phyloP scores from a whole-genome alignment of 345 rosid genomes.

The Clausena lansium region DNA sequence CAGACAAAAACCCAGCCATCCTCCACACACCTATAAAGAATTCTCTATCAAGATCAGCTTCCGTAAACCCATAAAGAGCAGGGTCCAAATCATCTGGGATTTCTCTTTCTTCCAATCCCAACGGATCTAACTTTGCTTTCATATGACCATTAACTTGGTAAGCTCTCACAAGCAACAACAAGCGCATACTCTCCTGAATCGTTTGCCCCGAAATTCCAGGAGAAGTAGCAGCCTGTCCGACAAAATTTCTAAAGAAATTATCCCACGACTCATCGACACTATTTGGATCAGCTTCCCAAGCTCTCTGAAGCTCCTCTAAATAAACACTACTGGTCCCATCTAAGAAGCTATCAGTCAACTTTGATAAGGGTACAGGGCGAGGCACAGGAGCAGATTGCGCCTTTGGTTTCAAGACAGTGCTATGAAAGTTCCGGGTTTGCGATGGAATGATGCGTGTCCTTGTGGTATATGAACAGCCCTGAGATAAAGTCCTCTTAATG shows the following conservation, averaged over 20 bases:
- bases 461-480: constrained; percentile 39
- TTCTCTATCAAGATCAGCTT: constrained; percentile 76
- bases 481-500: constrained; percentile 57
- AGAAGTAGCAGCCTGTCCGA: constrained; percentile 70
- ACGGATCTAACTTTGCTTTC: constrained; percentile 79
- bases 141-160: constrained; percentile 87
- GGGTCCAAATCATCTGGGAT: constrained; percentile 70
- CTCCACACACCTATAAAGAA: constrained; percentile 81
- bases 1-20: constrained; percentile 80
- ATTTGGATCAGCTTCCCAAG: constrained; percentile 78
- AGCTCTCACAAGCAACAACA: constrained; percentile 71
- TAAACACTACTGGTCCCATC: constrained; percentile 83
- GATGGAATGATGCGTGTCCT: constrained; percentile 41
- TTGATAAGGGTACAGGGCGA: constrained; percentile 72
- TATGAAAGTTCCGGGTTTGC: constrained; percentile 43
- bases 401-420: constrained; percentile 51
- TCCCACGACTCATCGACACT: constrained; percentile 91
- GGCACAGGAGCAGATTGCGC: constrained; percentile 69
- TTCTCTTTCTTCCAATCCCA: constrained; percentile 65
- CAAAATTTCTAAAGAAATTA: constrained; percentile 74
- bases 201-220: constrained; percentile 86
- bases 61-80: constrained; percentile 62
- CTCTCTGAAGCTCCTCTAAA: constrained; percentile 71
- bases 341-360: constrained; percentile 71
- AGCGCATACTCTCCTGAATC: constrained; percentile 85